Conservation (phyloP, 208 protist species). For the Trypanosoma caninum region DNA sequence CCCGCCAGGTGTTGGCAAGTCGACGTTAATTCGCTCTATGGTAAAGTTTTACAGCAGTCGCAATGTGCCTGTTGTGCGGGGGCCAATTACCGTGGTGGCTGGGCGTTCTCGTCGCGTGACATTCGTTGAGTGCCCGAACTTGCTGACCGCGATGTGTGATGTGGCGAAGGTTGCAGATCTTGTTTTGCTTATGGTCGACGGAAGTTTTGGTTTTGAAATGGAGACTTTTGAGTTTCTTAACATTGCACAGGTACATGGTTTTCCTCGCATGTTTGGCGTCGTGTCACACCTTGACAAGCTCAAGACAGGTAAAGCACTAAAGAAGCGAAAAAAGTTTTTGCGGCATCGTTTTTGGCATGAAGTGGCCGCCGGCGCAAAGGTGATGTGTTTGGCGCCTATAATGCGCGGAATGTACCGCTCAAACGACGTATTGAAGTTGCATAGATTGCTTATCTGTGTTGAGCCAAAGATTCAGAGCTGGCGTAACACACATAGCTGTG, state of each 20-base stretch:
- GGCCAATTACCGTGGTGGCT: conserved; percentile 97
- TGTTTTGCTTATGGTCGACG: conserved; percentile 98
- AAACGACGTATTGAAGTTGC: conserved; percentile 96
- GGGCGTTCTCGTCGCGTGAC: conserved; percentile 94
- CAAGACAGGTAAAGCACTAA: conserved; percentile 94
- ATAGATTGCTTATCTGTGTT: conserved; percentile 95
- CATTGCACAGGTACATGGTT: conserved; percentile 98
- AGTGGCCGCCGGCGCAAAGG: conserved; percentile 92
- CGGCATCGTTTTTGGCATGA: conserved; percentile 96
- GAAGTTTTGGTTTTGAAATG: conserved; percentile 99
- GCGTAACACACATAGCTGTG: conserved; percentile 96
- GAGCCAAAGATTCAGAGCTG: conserved; percentile 97
- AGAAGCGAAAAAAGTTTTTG: conserved; percentile 97
- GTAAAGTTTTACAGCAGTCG: conserved; percentile 98
- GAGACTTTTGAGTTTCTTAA: conserved; percentile 99
- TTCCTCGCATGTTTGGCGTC: conserved; percentile 98
- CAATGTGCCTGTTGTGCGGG: conserved; percentile 91
- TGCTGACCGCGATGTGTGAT: conserved; percentile 98
- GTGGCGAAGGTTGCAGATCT: conserved; percentile 98
- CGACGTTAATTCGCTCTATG: conserved; percentile 96
- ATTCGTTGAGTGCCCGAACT: conserved; percentile 98
- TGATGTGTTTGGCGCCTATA: conserved; percentile 97
- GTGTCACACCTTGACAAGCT: conserved; percentile 98
- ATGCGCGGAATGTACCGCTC: conserved; percentile 97
- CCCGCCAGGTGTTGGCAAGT: conserved; percentile 96